Conservation (phyloP, 73 alveolate genomes). For the Paramecium bursaria region DNA sequence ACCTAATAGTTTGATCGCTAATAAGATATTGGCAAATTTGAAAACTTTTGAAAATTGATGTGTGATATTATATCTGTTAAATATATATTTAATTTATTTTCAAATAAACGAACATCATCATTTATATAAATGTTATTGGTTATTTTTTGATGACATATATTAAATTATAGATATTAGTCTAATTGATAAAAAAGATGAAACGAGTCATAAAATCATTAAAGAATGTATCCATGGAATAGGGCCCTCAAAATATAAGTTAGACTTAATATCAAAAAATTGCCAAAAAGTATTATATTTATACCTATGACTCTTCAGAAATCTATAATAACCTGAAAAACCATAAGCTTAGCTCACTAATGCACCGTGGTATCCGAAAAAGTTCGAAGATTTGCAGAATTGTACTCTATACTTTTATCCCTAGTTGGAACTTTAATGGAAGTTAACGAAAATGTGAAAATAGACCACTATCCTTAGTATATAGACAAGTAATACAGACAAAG, state of each 20-base stretch:
- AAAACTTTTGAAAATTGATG: not conserved
- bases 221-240: not conserved
- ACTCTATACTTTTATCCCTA: not conserved
- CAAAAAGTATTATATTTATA: not conserved
- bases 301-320: not conserved
- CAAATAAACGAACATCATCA: too few species aligned
- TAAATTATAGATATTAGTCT: not conserved
- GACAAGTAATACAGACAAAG: conserved; percentile 63
- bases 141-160: too few species aligned
- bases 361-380: conserved; percentile 62
- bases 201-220: not conserved
- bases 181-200: not conserved
- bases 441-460: conserved; percentile 33
- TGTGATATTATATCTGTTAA: not conserved
- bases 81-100: too few species aligned
- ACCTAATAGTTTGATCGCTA: not conserved
- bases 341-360: not conserved
- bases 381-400: conserved; percentile 32
- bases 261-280: not conserved
- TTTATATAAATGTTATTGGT: too few species aligned
- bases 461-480: conserved; percentile 32
- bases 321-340: not conserved
- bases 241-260: not conserved
- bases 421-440: conserved; percentile 47
- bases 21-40: not conserved